A percentile compares a stretch with the other conserved stretches of the same genome.
These are phyloP conservation scores for Ettlia oleoabundans DNA, from an alignment of 139 green algal genomes.

Conservation along the genomic window DNA sequence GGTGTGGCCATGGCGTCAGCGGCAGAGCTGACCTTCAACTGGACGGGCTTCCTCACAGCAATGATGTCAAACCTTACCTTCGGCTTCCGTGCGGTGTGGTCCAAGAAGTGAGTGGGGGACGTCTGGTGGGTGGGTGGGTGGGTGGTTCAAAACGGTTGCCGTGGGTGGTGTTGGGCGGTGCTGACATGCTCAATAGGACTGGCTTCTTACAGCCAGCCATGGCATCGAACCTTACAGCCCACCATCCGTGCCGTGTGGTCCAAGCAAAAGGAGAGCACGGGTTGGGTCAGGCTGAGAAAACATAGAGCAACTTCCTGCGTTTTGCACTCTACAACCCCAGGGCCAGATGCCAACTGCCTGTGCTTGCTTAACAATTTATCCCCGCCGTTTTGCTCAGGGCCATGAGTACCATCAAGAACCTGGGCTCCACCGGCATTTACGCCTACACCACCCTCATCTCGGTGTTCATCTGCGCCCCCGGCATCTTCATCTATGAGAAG, in stretches of 20 bases:
- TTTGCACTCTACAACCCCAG: no score
- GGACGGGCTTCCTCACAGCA: slow-evolving; percentile 91
- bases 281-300: no score
- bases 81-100: slow-evolving; percentile 90
- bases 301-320: no score
- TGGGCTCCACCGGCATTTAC: slow-evolving; percentile 94
- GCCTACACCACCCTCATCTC: slow-evolving; percentile 98
- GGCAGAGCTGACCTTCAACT: slow-evolving; percentile 97
- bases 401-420: slow-evolving; percentile 82
- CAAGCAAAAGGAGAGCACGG: no score
- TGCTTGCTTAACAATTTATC: no score
- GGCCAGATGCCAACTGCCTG: no score
- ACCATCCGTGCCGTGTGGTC: no score
- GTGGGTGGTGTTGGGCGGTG: no score
- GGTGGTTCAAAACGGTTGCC: no score
- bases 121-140: background rate
- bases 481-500: slow-evolving; percentile 84
- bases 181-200: no score
- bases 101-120: slow-evolving; percentile 77
- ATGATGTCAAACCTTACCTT: slow-evolving; percentile 85
- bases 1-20: slow-evolving; percentile 89
- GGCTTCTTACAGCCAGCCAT: no score
- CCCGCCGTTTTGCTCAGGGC: slow-evolving; percentile 52
- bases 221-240: no score
- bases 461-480: slow-evolving; percentile 88